Conservation (phyloP, 2,329 filamentous ascomycete species). For the Colletotrichum sidae region DNA sequence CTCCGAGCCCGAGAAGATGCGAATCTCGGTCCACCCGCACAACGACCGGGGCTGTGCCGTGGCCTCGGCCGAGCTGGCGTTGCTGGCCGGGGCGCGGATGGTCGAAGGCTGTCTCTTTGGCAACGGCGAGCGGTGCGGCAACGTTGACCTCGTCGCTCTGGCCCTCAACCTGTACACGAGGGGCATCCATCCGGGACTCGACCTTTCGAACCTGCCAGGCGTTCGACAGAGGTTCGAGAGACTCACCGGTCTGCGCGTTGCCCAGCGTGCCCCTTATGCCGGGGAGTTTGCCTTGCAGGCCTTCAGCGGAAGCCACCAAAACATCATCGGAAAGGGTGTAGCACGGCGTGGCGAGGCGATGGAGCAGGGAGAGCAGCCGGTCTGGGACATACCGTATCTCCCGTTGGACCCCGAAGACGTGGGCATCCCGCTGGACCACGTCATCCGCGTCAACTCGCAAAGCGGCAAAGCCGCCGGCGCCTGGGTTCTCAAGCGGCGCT, state of each 20-base stretch:
- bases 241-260: slow-evolving; percentile 5
- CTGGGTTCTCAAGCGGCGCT: slow-evolving; percentile 14
- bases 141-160: slow-evolving; percentile 18
- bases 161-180: slow-evolving; percentile 16
- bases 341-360: slow-evolving; percentile 3
- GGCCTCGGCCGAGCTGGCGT: slow-evolving; percentile 9
- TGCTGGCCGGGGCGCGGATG: slow-evolving; percentile 18
- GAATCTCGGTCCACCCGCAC: slow-evolving; percentile 7
- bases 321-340: slow-evolving; percentile 22
- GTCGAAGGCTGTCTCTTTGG: slow-evolving; percentile 25
- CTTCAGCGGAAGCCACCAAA: slow-evolving; percentile 22
- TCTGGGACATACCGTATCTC: slow-evolving; percentile 24
- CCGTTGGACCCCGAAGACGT: slow-evolving; percentile 21
- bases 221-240: slow-evolving; percentile 11
- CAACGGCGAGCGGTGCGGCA: slow-evolving; percentile 20
- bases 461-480: slow-evolving; percentile 16
- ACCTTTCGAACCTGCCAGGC: slow-evolving; percentile 18
- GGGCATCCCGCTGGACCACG: slow-evolving; percentile 6
- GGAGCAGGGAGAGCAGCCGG: background rate
- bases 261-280: slow-evolving; percentile 15
- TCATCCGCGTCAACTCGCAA: slow-evolving; percentile 19
- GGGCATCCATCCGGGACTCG: slow-evolving; percentile 3
- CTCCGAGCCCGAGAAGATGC: slow-evolving; percentile 14
- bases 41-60: slow-evolving; percentile 18
- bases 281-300: slow-evolving; percentile 21